Base-by-base conservation (phyloP, 78 protist genomes). In the Goniomonas avonlea region DNA sequence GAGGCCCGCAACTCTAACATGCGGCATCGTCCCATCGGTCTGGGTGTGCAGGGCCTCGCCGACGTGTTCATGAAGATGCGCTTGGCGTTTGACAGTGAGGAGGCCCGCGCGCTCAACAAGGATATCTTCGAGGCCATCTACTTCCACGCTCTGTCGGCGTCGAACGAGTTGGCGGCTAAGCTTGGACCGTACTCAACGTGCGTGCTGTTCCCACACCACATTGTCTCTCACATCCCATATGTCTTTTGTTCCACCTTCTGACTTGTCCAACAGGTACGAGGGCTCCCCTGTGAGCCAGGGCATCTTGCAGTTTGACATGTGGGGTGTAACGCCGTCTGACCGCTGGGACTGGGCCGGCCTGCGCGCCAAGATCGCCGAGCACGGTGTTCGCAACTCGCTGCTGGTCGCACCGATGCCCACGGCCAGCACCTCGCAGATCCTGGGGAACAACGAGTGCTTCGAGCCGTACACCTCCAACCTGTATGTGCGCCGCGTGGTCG, bases 351-450 rank as follows among this genome's bases (percentile, higher is more conserved):
- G 90, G 90, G 78, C 47, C 8, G 79, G 9, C 38, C 69, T 86
- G 40, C 27, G 60, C 21, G 37, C 59, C 13, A 71, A 21, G 9
- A 45, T 89, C 27, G 47, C 45, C 55, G 0, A 15, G 55, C 75
- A 70, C 82, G 99, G 99, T 66, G 5, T 94, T 20, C 92, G 99
- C 77, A 96, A 96, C 91, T 73, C 88, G 7, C 91, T 96, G 27
- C 85, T 96, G 29, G 82, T 96, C 5, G 99, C 99, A 13, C 99
- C 99, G 47, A 96, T 96, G 99, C 99, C 99, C 61, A 96, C 99
- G 7, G 99, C 99, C 5, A 85, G 94, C 70, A 95, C 99, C n/a
- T 84, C 94, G 21, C 99, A 96, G 91, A 93, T 94, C 66, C 88
- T 94, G 56, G 99, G 99, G 65, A 92, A 92, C 92, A 96, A 94